A percentile compares a stretch with the other conserved stretches of the same genome.
Conservation (phyloP, 1,284 basidiomycete species). For the Melampsora larici-populina region DNA sequence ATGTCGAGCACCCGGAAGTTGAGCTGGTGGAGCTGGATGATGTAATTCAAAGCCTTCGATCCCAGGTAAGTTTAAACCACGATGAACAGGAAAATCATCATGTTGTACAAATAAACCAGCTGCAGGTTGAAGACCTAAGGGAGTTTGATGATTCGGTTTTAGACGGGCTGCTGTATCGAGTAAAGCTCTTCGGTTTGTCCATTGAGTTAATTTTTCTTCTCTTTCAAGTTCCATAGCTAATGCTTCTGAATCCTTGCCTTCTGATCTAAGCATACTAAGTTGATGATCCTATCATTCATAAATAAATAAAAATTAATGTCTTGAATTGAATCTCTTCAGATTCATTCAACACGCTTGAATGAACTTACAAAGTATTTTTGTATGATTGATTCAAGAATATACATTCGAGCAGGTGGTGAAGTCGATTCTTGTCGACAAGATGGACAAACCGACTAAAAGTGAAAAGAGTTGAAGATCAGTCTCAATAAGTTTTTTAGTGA, state of each 20-base stretch:
- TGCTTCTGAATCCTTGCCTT: not conserved
- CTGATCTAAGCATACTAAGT: not conserved
- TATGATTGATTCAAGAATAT: not conserved
- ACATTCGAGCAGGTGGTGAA: not conserved
- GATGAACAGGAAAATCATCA: too few species aligned
- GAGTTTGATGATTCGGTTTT: too few species aligned
- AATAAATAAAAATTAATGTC: not conserved
- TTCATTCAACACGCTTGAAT: not conserved
- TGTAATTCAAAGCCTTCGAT: too few species aligned
- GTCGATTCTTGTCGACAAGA: not conserved
- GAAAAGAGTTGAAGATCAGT: not conserved
- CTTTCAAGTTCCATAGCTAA: conserved; percentile 2
- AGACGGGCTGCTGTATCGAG: not conserved
- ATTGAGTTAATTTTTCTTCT: not conserved
- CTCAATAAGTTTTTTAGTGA: not conserved
- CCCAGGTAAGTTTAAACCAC: too few species aligned
- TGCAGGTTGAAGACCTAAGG: too few species aligned
- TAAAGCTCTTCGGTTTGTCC: conserved; percentile 1
- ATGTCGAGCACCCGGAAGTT: too few species aligned
- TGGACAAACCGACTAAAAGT: not conserved
- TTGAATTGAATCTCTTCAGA: not conserved
- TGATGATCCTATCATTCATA: not conserved
- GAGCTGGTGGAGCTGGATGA: too few species aligned
- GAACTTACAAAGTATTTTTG: conserved; percentile 7
- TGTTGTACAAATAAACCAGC: too few species aligned